Base-by-base conservation (phyloP, 805 yeast genomes). In the Kregervanrija pseudodelftensis region DNA sequence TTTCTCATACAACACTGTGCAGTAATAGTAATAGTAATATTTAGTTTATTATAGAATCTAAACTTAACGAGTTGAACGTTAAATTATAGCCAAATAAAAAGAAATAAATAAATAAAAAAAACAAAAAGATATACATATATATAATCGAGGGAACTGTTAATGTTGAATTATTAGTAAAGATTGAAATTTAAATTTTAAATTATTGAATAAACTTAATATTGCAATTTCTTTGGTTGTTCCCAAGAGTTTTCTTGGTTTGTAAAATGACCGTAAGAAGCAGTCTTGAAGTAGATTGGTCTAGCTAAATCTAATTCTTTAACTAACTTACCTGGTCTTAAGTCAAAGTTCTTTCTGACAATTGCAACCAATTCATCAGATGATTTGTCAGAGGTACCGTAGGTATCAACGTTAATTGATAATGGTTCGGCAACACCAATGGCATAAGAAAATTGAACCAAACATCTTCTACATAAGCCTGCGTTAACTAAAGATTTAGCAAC, bases 341-440 rank as follows among this genome's bases (percentile, higher is more conserved):
- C 98, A 65, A 93, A 93, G 85, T 93, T 93, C 73, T 85, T 81
- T 69, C 80, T 77, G 73, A 93, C 85, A 68, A 93, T 88, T 53
- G 74, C 85, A 53, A 91, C 97, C 65, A 93, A 82, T 77, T 93
- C 91, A 45, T 79, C 86, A 55, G 93, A 85, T 47, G 91, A 67
- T 77, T 83, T 77, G 70, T 86, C 80, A 59, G 97, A 90, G 57
- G 99, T 93, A 67, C 99, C 99, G 73, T 93, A 93, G 53, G 97
- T 84, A 74, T 93, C 98, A 61, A 93, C 97, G 71, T 88, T 85
- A 71, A 93, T 85, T 48, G 96, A 88, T 68, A 93, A 82, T 65
- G 99, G 99, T 76, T 93, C 98, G 61, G 99, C 98, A 61, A 93
- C 97, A 86, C 99, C 99, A 68, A 93, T 93, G 67, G 99, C 99